phyloP scores from a whole-genome alignment of 2,329 filamentous ascomycete genomes.

The Claviceps sp. region DNA sequence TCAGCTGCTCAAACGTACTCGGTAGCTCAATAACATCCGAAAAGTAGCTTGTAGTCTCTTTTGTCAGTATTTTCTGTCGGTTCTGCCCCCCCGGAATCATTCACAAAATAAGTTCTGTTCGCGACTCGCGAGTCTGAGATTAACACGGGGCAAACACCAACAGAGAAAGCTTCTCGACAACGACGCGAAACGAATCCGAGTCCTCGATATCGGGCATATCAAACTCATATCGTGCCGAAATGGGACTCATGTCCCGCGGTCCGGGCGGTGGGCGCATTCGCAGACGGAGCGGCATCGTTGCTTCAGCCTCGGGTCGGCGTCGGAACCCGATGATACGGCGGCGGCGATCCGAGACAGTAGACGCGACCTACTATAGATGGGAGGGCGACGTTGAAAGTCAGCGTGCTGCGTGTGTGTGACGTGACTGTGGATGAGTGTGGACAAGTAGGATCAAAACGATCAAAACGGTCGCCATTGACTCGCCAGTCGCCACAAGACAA shows the following conservation, averaged over 20 bases:
- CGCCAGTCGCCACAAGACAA: too few relatives aligned
- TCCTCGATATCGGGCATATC: constrained; percentile 42
- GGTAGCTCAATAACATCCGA: constrained; percentile 49
- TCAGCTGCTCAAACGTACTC: constrained; percentile 59
- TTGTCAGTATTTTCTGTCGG: not conserved
- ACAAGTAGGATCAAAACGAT: too few relatives aligned
- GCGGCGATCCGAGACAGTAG: too few relatives aligned
- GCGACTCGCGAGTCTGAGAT: too few relatives aligned
- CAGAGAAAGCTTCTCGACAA: constrained; percentile 55
- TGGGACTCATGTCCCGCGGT: constrained; percentile 21
- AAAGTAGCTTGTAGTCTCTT: constrained; percentile 39
- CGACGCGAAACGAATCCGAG: constrained; percentile 46
- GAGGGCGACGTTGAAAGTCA: too few relatives aligned
- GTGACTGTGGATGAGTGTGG: too few relatives aligned
- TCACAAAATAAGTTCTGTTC: too few relatives aligned
- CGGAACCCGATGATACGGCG: too few relatives aligned
- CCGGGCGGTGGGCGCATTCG: constrained; percentile 19
- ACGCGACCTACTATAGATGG: too few relatives aligned
- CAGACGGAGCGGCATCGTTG: constrained; percentile 24
- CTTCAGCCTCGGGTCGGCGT: not conserved
- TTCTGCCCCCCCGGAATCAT: too few relatives aligned
- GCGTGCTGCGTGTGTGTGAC: too few relatives aligned
- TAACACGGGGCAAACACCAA: constrained; percentile 21
- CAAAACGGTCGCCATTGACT: too few relatives aligned
- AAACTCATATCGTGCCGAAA: constrained; percentile 19